Base-by-base conservation (phyloP, 768 basidiomycete genomes). In the Lactarius sanguifluus region DNA sequence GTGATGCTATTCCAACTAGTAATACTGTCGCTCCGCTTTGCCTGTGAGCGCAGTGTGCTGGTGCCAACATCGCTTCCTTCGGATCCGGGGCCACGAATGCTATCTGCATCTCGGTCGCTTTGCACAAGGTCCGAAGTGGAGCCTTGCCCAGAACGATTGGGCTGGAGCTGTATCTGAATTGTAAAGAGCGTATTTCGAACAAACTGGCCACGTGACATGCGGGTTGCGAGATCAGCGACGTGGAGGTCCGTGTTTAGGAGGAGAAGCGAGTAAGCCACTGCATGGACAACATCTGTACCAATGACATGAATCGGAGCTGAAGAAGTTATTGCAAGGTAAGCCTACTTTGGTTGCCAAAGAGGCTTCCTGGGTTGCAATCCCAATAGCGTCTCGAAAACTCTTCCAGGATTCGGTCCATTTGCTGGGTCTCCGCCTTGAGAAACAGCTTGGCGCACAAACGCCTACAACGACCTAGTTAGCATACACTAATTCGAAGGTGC, bases 231-330 rank as follows among this genome's bases (percentile, higher is more conserved):
- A 43, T 98, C 96, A 38, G 96, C 97, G 59, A 99, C 90, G 76
- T 99, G 96, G 40, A 99, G 83, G 76, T 99, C 97, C 32, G 97
- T 99, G 79, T 99, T 99, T 60, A 98, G 84, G 38, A 98, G 83
- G 0, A 99, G 80, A 45, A 99, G 83, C 2, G 96, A 97, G 72
- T 96, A 98, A 2, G 93, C 84, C 57, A 96, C 91, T 2, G 94
- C 91, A 71, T 99, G 97, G n/a, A 98, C 92, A 68, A 98, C 86
- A 70, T 92, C 96, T 92, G 71, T 4, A 47, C 50, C 59, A 57
- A 57, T 36, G 55, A 36, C 30, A 60, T 71, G 23, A 69, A 67
- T 41, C 1, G 25, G 52, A 61, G 38, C 43, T 20, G 70, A 69
- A 45, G 57, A 69, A 64, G 25, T 18, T 57, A 28, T 43, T 25